Conservation (phyloP, 1,284 basidiomycete species). For the Phaffia rhodozyma region DNA sequence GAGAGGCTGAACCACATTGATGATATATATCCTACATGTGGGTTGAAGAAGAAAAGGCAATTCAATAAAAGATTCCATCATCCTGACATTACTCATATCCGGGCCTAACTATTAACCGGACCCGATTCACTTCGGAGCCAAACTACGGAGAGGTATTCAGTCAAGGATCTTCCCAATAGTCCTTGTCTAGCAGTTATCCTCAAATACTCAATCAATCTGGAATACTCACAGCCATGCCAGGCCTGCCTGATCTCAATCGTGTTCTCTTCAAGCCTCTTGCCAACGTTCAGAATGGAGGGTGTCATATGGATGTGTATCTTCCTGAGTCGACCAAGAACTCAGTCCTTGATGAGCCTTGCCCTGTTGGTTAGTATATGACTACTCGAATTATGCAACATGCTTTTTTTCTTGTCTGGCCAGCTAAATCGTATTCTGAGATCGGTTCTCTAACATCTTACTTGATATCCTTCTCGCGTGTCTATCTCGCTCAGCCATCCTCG, state of each 20-base stretch:
- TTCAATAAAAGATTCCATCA: too few relatives aligned
- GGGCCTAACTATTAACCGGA: too few relatives aligned
- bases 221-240: background rate
- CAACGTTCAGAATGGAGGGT: conserved; percentile 18
- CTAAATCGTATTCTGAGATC: background rate
- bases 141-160: too few relatives aligned
- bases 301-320: conserved; percentile 21
- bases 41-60: too few relatives aligned
- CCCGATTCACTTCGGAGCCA: too few relatives aligned
- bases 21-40: too few relatives aligned
- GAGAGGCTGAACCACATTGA: too few relatives aligned
- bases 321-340: conserved; percentile 3
- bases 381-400: conserved; percentile 12
- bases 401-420: background rate
- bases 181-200: background rate
- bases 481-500: conserved; percentile 12
- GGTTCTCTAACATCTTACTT: background rate
- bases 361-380: background rate
- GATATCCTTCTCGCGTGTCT: too few relatives aligned
- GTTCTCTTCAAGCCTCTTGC: conserved; percentile 20
- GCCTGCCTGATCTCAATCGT: background rate
- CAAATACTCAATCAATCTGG: background rate
- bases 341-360: background rate
- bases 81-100: too few relatives aligned
- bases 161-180: background rate